Evolutionary conservation across 768 basidiomycete genomes (phyloP), one percentile per base, ranked within the genome.

Genomic region (Lentinus tigrinus): DNA sequence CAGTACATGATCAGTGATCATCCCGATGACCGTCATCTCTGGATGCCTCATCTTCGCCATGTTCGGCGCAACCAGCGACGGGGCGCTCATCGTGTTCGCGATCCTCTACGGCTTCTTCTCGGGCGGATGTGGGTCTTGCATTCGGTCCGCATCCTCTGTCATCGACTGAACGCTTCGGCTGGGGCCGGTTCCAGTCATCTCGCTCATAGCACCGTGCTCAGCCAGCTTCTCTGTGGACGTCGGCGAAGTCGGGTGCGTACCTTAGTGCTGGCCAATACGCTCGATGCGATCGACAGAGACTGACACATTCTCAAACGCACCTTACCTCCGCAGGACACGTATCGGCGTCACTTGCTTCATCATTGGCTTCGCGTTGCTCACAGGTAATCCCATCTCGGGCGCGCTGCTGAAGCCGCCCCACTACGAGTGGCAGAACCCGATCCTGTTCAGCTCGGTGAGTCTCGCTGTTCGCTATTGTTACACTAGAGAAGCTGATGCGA

Each of bases 31-130:
- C 11, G 54, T 74, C 2, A 51, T 72, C 37, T 65, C 73, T 46
- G 75, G 72, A 17, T 66, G 69, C 8, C 72, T 75, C 56, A 72
- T 80, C 36, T 79, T 76, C 49, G 69, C 66, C 1, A 71, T 79
- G 68, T 65, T 74, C n/a, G 73, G 67, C 2, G 51, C 74, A 28
- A 70, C 72, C 53, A 73, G 66, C 38, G 56, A 66, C 10, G 72
- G 68, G 7, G 71, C 71, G 8, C 66, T 79, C 19, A 70, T 78
- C 46, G 72, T 71, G n/a, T 73, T 80, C 37, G 69, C 75, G 10
- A 66, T 80, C 26, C 63, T 82, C 39, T 82, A 81, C 54, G 80
- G 80, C 9, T 64, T 81, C 40, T 75, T 77, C 59, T 75, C 80
- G 9, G 78, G 79, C 19, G 78, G 77, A 43, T 77, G 69, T 70